Evolutionary conservation across 192 early-diverging fungal genomes (phyloP).

Genomic region (Bifiguratus adelaidae): DNA sequence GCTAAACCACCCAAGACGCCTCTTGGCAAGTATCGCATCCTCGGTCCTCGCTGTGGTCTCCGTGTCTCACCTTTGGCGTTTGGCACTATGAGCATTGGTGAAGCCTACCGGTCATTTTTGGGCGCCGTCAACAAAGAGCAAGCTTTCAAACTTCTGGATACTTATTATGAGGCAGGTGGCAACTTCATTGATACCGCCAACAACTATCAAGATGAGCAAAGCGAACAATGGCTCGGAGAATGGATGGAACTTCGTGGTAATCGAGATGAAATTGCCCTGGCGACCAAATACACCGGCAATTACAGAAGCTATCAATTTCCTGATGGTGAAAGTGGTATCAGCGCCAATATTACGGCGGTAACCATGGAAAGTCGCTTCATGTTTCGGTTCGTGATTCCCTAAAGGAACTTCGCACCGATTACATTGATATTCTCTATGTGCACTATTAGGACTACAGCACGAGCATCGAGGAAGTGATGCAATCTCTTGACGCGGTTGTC

Average conservation of each 20-base stretch:
- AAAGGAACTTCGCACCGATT: constrained; percentile 33
- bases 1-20: no score
- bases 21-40: constrained; percentile 20
- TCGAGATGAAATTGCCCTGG: constrained; percentile 42
- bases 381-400: constrained; percentile 40
- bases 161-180: constrained; percentile 28
- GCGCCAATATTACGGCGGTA: constrained; percentile 22
- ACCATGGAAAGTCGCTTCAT: constrained; percentile 25
- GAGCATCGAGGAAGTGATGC: constrained; percentile 46
- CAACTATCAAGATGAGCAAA: constrained; percentile 40
- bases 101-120: constrained; percentile 5
- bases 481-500: constrained; percentile 48
- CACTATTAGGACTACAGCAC: constrained; percentile 34
- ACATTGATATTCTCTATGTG: constrained; percentile 32
- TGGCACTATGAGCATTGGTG: constrained; percentile 16
- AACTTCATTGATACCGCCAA: constrained; percentile 44
- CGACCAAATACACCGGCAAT: constrained; percentile 38
- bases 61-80: constrained; percentile 24
- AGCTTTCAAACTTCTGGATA: constrained; percentile 30
- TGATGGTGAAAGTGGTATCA: constrained; percentile 5
- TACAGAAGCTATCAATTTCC: not conserved
- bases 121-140: constrained; percentile 20
- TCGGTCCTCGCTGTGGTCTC: constrained; percentile 17
- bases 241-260: constrained; percentile 27
- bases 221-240: constrained; percentile 42